A percentile compares a stretch with the other conserved stretches of the same genome.
phyloP scores from a whole-genome alignment of 2,329 filamentous ascomycete genomes.

The Aspergillus candidus region DNA sequence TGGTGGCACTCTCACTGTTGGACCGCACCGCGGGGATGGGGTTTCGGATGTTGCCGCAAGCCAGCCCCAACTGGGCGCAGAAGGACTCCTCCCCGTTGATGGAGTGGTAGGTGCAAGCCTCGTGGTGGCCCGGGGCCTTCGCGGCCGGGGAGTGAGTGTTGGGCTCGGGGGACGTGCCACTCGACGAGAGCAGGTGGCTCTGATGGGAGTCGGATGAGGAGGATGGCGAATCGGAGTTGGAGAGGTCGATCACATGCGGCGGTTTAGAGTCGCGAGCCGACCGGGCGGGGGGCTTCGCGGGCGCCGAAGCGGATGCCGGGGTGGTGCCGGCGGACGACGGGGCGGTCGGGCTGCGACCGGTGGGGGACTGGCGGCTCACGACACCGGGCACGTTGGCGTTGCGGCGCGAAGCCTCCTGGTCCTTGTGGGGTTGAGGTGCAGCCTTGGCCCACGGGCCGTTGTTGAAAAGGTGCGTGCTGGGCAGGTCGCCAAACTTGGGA shows the following conservation, averaged over 20 bases:
- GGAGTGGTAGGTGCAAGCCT: conserved; percentile 24
- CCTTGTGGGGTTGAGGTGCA: conserved; percentile 26
- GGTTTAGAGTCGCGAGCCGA: conserved; percentile 17
- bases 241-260: conserved; percentile 22
- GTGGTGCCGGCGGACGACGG: neutral
- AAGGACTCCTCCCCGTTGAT: conserved; percentile 41
- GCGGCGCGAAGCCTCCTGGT: conserved; percentile 19
- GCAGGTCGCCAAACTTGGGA: conserved; percentile 79
- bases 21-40: conserved; percentile 36
- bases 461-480: conserved; percentile 49
- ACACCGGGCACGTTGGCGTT: conserved; percentile 25
- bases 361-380: conserved; percentile 21
- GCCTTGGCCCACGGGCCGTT: conserved; percentile 36
- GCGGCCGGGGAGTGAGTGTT: conserved; percentile 37
- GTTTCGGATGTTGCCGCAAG: conserved; percentile 42
- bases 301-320: conserved; percentile 3
- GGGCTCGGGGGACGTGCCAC: conserved; percentile 46
- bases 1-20: conserved; percentile 27
- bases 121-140: conserved; percentile 27
- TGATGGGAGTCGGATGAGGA: conserved; percentile 45
- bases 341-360: conserved; percentile 1
- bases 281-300: conserved; percentile 7
- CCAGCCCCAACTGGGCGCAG: conserved; percentile 40
- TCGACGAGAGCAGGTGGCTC: conserved; percentile 40
- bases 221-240: conserved; percentile 42